Evolutionary conservation across 169 alveolate species (phyloP), one percentile per base, ranked within the genome.

Genomic region (Cyclospora cayetanensis): DNA sequence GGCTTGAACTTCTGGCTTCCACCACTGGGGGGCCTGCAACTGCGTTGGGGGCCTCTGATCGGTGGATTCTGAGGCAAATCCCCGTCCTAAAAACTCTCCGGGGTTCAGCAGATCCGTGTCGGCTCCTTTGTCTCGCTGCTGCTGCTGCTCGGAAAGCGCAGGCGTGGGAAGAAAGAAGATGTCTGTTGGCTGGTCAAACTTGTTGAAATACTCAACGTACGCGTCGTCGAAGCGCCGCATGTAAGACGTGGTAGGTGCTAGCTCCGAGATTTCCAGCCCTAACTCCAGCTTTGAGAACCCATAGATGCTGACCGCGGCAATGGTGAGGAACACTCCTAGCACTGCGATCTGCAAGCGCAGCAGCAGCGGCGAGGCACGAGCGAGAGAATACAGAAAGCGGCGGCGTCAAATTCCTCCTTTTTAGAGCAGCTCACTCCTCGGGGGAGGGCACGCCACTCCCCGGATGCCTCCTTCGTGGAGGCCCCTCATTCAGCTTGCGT

Each of bases 131-230:
- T 43, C 88, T 15, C n/a, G 11, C 31, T 39, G 88, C 37, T 31
- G 41, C 35, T 77, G 88, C 11, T 46, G 63, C 31, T 29, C 27
- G 60, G 35, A n/a, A 7, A 66, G 41, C 9, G 50, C 50, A 50
- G 53, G 11, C 35, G 70, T 77, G 34, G 88, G 88, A 15, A 88
- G 94, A 66, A 95, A 95, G 70, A 93, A 93, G 27, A 95, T 85
- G 29, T 95, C 95, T 22, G 94, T 90, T n/a, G 96, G 96, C 41
- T 87, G 92, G 52, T 95, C 96, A 84, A 90, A 95, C 27, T 88
- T 66, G 72, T 77, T 90, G 91, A 95, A 95, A 42, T 92, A 94
- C 76, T 65, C 80, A n/a, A 85, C 89, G 66, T 80, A 85, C 52
- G 80, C 94, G 9, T 46, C 90, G 25, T 95, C 96, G 53, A 90